A percentile compares a stretch with the other conserved stretches of the same genome.
Evolutionary conservation across 257 asterid species (phyloP).

Genomic region (Solanum acaule): DNA sequence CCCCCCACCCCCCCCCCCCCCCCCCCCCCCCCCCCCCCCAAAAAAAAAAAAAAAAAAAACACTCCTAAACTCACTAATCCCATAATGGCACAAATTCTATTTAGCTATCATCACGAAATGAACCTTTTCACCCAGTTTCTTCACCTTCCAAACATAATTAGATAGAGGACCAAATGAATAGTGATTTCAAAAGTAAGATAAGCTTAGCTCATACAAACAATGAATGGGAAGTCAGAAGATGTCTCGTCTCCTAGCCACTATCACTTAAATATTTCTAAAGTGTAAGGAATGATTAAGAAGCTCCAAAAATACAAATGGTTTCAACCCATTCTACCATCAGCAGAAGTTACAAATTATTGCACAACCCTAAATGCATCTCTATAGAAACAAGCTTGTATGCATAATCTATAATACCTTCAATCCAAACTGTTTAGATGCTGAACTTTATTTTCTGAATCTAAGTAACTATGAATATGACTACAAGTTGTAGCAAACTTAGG

Average conservation of each 20-base stretch:
- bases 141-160: not conserved
- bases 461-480: not conserved
- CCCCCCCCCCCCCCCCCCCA: too few relatives aligned
- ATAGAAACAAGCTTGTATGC: not conserved
- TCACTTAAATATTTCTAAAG: not conserved
- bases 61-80: not conserved
- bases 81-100: not conserved
- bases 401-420: not conserved
- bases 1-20: too few relatives aligned
- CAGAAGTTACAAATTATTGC: not conserved
- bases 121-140: not conserved
- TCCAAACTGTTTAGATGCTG: not conserved
- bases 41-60: not conserved
- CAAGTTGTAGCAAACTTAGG: not conserved
- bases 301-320: not conserved
- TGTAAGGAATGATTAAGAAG: not conserved
- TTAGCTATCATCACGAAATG: not conserved
- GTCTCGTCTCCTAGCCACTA: not conserved
- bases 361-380: not conserved
- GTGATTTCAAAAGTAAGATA: not conserved
- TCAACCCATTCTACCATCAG: not conserved
- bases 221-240: not conserved
- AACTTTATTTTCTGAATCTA: not conserved
- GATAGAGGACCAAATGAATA: not conserved
- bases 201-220: not conserved